These are phyloP conservation scores for Nannochloropsis salina DNA, from an alignment of 108 stramenopile species.

Conservation along the genomic window DNA sequence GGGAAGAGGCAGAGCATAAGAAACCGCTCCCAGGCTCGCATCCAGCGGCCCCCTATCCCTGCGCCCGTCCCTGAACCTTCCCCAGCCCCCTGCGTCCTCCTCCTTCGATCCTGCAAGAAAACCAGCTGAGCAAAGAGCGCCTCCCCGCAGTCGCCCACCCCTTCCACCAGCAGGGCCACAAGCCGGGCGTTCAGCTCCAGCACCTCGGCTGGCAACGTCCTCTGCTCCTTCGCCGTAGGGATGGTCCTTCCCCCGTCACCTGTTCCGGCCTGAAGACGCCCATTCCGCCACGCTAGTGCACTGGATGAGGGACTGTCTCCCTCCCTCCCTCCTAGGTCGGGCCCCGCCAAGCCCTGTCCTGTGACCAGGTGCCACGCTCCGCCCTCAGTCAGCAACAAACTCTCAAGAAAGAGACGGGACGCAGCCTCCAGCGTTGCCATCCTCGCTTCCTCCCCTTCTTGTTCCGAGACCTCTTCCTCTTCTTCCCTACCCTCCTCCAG, in stretches of 20 bases:
- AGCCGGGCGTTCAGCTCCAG: not conserved
- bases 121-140: not conserved
- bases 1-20: not conserved
- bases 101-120: not conserved
- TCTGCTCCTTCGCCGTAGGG: not conserved
- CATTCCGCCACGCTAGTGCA: not conserved
- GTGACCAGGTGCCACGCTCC: not conserved
- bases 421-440: not conserved
- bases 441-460: not conserved
- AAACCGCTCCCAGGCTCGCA: not conserved
- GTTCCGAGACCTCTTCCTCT: not conserved
- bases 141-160: not conserved
- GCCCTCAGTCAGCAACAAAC: not conserved
- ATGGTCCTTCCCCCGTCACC: not conserved
- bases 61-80: not conserved
- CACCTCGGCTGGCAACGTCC: not conserved
- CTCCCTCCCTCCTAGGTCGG: not conserved
- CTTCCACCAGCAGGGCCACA: conserved; percentile 10
- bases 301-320: not conserved
- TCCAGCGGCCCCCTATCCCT: not conserved
- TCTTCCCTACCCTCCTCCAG: not conserved
- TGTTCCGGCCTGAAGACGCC: not conserved
- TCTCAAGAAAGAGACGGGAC: not conserved
- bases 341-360: not conserved
- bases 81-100: not conserved